Base-by-base conservation (phyloP, 495 filamentous ascomycete species). In the Endocarpon pusillum region DNA sequence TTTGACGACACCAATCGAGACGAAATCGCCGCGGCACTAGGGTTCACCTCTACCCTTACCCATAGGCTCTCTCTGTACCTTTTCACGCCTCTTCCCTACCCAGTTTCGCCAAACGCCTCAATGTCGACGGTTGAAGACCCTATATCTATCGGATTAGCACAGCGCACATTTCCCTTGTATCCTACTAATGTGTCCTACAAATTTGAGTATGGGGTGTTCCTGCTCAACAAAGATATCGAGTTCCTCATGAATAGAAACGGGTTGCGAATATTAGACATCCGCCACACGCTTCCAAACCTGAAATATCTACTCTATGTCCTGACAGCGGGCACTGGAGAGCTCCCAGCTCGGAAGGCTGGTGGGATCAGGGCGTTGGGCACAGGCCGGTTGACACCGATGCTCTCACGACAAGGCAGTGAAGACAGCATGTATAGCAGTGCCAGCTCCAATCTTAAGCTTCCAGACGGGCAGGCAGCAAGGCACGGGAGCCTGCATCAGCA, bases 211-310 rank as follows among this genome's bases (percentile, higher is more conserved):
- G 89, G 64, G 3, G 84, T 94, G 41, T 97, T 96, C 42, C 55
- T 96, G 8, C 61, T 97, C 3, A 94, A 96, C 54, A 87, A 94
- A 47, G 65, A 94, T 44, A 81, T 97, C 29, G 87, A 97, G 55
- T 66, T 80, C 25, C 61, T 97, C 19, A 79, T 84, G 40, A 69
- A 64, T 37, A 61, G 67, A n/a, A 70, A 78, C 37, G 80, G 77
- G 0, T 50, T 94, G 2, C 69, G 73, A 28, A 69, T 84, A 7
- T 64, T 92, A 24, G 89, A 97, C 51, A 78, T 93, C 10, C 64
- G 89, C 0, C 81, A 93, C 38, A 96, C 87, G 2, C 59, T 94
- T 11, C 81, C 84, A 23, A 97, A 97, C 44, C 55, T 96, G 14
- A 92, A 92, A 54, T 93, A 91, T 40, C 55, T 94, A n/a, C 59